Conservation (phyloP, 1,139 yeast species). For the Sugiyamaella paludigena region DNA sequence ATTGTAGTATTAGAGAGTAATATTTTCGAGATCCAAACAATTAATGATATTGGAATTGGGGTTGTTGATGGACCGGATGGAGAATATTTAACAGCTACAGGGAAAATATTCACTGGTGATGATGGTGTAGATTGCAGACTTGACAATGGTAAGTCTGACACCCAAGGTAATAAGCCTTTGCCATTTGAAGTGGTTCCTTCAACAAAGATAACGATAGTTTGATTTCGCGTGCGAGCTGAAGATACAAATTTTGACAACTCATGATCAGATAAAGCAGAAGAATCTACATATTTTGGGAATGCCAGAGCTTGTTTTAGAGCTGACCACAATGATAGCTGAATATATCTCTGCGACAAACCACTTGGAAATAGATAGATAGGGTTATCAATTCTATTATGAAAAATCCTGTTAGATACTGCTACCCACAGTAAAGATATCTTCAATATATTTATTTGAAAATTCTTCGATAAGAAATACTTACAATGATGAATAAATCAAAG, state of each 20-base stretch:
- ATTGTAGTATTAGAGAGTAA: constrained; percentile 22
- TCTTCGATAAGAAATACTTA: background rate
- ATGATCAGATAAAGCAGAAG: constrained; percentile 9
- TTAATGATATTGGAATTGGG: constrained; percentile 27
- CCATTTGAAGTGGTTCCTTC: constrained; percentile 46
- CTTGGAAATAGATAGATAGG: constrained; percentile 6
- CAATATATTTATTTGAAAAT: too few species aligned
- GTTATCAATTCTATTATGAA: background rate
- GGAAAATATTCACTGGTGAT: constrained; percentile 25
- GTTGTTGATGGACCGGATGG: constrained; percentile 31
- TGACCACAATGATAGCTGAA: constrained; percentile 2
- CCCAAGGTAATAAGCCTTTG: constrained; percentile 38
- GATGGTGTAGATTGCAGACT: constrained; percentile 7
- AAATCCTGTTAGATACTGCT: too few species aligned
- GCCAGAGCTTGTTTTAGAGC: constrained; percentile 15
- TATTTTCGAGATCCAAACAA: constrained; percentile 23
- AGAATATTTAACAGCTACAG: constrained; percentile 35
- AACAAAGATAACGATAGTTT: constrained; percentile 35
- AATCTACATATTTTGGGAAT: constrained; percentile 6
- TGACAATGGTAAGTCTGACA: constrained; percentile 16
- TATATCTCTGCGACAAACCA: constrained; percentile 10
- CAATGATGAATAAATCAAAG: constrained; percentile 33
- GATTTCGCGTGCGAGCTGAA: background rate
- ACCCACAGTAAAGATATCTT: too few species aligned
- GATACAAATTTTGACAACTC: constrained; percentile 7